Base-by-base conservation (phyloP, 75 land plant genomes). In the Pseudotsuga menziesii region DNA sequence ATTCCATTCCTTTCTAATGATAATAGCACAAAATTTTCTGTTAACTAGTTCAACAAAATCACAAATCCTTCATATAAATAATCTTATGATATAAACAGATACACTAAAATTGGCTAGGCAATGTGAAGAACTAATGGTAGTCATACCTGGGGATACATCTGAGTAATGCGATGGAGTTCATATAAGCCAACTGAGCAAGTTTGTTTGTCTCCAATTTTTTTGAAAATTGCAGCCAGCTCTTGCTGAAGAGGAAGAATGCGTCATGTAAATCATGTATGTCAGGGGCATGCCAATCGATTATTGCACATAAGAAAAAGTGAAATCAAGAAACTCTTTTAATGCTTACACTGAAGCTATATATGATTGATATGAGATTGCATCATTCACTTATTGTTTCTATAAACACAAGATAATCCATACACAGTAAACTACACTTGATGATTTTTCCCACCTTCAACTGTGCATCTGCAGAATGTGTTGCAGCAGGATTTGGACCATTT, bases 141-240 rank as follows among this genome's bases (percentile, higher is more conserved):
- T 11, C 63, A 72, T 20, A 83, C 87, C 86, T 85, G 86, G 5
- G 88, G 88, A 76, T 85, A 80, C 57, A 85, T 76, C 82, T 83
- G 86, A 58, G 88, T 85, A 36, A 85, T 85, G 44, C 88, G 82
- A 58, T 85, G 84, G 72, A 85, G 72, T 74, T 85, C 88, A 76
- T 83, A 85, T 71, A 85, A 64, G 15, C 86, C 88, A 71, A 84
- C 77, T 58, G 88, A 77, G 55, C 88, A 85, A 44, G 88, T 85
- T 73, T 85, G 88, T 76, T 85, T 85, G 41, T 85, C 88, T 27
- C 88, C 88, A 71, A 85, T 85, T 59, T 85, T 83, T 69, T 85
- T 85, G 82, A 85, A 83, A 29, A 85, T 75, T 16, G 88, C 82
- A 58, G 88, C 88, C 52, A 85, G 82, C 76, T 85, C 88, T 83